Evolutionary conservation across 495 filamentous ascomycete species (phyloP).

Genomic region (Daldinia decipiens): DNA sequence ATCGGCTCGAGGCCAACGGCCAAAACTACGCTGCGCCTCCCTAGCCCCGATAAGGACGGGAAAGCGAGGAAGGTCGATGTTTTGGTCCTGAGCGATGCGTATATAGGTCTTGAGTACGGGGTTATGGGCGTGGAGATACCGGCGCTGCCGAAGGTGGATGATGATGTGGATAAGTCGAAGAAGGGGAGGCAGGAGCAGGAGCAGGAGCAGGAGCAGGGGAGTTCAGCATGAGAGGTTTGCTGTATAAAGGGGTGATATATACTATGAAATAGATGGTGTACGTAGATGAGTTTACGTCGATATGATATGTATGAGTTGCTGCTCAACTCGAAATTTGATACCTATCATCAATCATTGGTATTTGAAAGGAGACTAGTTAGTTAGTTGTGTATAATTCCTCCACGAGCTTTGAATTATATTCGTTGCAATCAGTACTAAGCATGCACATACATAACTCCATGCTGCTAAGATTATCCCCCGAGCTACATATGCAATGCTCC

Average conservation of each 20-base stretch:
- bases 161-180: slow-evolving; percentile 50
- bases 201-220: slow-evolving; percentile 18
- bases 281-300: neutral
- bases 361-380: neutral
- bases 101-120: slow-evolving; percentile 81
- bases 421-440: neutral
- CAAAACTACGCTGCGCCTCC: slow-evolving; percentile 71
- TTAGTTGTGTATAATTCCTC: neutral
- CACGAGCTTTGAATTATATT: neutral
- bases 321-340: neutral
- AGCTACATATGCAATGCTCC: neutral
- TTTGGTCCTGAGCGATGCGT: slow-evolving; percentile 82
- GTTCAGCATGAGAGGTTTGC: slow-evolving; percentile 11
- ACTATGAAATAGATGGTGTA: neutral
- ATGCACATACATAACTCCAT: neutral
- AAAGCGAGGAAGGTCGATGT: slow-evolving; percentile 70
- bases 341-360: neutral
- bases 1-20: slow-evolving; percentile 55
- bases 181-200: slow-evolving; percentile 15
- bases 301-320: neutral
- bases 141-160: slow-evolving; percentile 50
- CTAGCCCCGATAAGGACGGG: slow-evolving; percentile 51
- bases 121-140: slow-evolving; percentile 64
- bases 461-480: neutral
- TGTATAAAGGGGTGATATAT: neutral